Conservation (phyloP, 2,329 filamentous ascomycete species). For the Drechslera avenae region DNA sequence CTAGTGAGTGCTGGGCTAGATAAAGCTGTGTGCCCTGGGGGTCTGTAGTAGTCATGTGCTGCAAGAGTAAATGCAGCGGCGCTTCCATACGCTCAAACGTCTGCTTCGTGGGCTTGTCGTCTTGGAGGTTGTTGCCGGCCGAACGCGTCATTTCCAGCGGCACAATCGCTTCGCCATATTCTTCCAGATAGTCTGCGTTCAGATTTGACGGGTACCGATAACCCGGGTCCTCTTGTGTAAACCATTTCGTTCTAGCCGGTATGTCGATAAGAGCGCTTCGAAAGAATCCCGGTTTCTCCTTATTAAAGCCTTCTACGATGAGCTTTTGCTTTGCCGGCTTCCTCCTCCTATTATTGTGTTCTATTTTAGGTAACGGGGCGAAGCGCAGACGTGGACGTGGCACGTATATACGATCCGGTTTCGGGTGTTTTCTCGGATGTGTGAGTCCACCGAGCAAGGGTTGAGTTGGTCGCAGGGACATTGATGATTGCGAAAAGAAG, state of each 20-base stretch:
- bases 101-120: constrained; percentile 32
- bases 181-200: constrained; percentile 34
- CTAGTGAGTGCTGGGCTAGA: constrained; percentile 79
- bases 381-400: background rate
- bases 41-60: constrained; percentile 53
- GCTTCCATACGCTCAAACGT: constrained; percentile 64
- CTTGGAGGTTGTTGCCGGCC: background rate
- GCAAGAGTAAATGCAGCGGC: constrained; percentile 68
- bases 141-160: constrained; percentile 63
- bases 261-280: constrained; percentile 24
- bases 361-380: background rate
- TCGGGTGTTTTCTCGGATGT: too few species aligned
- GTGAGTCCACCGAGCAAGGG: too few species aligned
- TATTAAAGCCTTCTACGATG: constrained; percentile 21
- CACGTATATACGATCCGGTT: too few species aligned
- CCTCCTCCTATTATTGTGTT: too few species aligned
- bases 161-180: constrained; percentile 57
- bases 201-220: constrained; percentile 19
- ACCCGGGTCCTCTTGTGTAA: constrained; percentile 9
- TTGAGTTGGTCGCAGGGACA: too few species aligned
- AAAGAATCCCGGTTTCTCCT: constrained; percentile 30
- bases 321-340: constrained; percentile 6
- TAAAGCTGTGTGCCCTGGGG: constrained; percentile 63
- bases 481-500: background rate
- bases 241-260: constrained; percentile 44